Evolutionary conservation across 2,329 filamentous ascomycete genomes (phyloP), one percentile per base, ranked within the genome.

Genomic region (Epichloe amarillans): DNA sequence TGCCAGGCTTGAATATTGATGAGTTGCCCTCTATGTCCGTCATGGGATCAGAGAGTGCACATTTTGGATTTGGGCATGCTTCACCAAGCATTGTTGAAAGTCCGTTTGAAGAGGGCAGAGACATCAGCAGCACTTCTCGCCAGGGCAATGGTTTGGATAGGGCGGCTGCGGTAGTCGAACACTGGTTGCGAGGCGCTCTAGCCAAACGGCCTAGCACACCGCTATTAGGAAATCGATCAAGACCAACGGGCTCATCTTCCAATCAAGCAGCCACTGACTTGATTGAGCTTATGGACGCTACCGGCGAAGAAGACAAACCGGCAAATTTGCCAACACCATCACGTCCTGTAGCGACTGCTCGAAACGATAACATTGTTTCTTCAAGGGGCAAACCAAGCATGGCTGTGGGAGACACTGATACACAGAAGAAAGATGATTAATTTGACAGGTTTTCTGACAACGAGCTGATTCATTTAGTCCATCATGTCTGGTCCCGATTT

Each of bases 121-220:
- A 75, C 52, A 58, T 67, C 17, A 51, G 63, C 38, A 61, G 72
- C 11, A 58, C 67, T 5, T 66, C 69, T n/a, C 67, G 69, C 46
- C 72, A 75, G 45, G 74, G 75, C 14, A 73, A 67, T 3, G 72
- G 76, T 1, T 71, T 97, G 3, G 89, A 95, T 60, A 86, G 90
- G 55, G 83, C 95, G 10, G 89, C 90, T 1, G 85, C 88, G 5
- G 84, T 86, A 2, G 83, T 97, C 33, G 93, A 97, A 68, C 85
- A 83, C 1, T 98, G 93, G 89, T 73, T 97, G 53, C 77, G 90
- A 53, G 88, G 88, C 55, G 82, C 95, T 38, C 88, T 88, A 53
- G 72, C 76, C 5, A 83, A 83, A 61, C 74, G 77, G 4, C 73
- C 76, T 1, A 66, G 67, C 19, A 77, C 76, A n/a, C 75, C 76